These are phyloP conservation scores for Adansonia gregorii DNA, from an alignment of 441 rosid species.

Conservation along the genomic window DNA sequence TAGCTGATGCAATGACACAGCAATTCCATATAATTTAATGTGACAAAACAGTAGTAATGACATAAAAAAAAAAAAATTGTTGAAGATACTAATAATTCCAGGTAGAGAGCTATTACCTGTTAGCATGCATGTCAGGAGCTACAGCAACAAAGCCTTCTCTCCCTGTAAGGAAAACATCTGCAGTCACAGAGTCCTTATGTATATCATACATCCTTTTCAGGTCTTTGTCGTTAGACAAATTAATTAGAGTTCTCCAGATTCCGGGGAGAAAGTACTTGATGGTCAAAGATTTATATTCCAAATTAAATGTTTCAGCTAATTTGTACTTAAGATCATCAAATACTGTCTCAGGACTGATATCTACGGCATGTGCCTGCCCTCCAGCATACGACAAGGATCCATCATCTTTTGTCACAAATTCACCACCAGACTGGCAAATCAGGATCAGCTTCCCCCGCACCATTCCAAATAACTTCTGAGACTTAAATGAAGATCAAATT, in stretches of 20 bases:
- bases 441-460: constrained; percentile 81
- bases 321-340: constrained; percentile 74
- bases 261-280: constrained; percentile 92
- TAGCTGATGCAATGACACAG: constrained; percentile 14
- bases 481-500: constrained; percentile 28
- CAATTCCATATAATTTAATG: neutral
- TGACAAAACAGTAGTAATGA: constrained; percentile 8
- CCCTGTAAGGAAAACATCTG: constrained; percentile 70
- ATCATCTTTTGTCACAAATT: constrained; percentile 64
- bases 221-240: constrained; percentile 72
- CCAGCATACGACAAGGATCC: constrained; percentile 71
- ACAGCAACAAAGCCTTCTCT: constrained; percentile 59
- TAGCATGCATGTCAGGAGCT: constrained; percentile 31
- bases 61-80: constrained; percentile 19
- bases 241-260: constrained; percentile 70
- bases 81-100: constrained; percentile 22
- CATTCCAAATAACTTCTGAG: constrained; percentile 52
- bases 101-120: constrained; percentile 47
- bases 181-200: constrained; percentile 68
- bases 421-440: constrained; percentile 85
- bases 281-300: constrained; percentile 65
- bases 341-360: constrained; percentile 63
- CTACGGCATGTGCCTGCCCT: constrained; percentile 87
- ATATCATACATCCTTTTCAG: constrained; percentile 83
- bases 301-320: constrained; percentile 70